Conservation (phyloP, 805 yeast genomes). For the Yarrowia alimentaria region DNA sequence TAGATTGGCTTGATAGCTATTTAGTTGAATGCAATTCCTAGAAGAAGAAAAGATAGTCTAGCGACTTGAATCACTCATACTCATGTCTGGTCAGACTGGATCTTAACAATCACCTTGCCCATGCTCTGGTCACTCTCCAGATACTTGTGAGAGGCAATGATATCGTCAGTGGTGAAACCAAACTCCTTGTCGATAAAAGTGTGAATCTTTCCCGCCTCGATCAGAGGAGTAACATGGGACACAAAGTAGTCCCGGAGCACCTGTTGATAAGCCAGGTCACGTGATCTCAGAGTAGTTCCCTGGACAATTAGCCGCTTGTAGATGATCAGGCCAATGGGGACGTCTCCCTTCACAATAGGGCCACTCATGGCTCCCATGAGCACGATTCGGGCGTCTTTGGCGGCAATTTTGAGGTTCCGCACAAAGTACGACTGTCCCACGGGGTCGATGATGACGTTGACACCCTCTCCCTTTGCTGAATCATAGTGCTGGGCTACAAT, state of each 20-base stretch:
- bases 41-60: too few relatives aligned
- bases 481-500: conserved; percentile 33
- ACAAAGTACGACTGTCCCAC: conserved; percentile 36
- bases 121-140: conserved; percentile 36
- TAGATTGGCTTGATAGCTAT: too few relatives aligned
- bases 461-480: conserved; percentile 31
- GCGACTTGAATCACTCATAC: too few relatives aligned
- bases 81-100: too few relatives aligned
- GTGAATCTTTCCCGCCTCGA: conserved; percentile 34
- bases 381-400: conserved; percentile 37
- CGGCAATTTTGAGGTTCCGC: conserved; percentile 33
- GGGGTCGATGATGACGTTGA: conserved; percentile 39
- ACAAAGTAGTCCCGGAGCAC: conserved; percentile 34
- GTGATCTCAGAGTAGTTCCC: conserved; percentile 39
- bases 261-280: conserved; percentile 34
- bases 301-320: conserved; percentile 36
- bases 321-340: conserved; percentile 33
- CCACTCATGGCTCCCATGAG: conserved; percentile 37
- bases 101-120: conserved; percentile 37
- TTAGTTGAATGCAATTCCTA: background rate
- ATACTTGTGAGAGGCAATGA: conserved; percentile 36
- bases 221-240: conserved; percentile 35
- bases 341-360: conserved; percentile 29
- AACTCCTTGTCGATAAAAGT: conserved; percentile 34
- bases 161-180: conserved; percentile 30